These are phyloP conservation scores for Cudoniella acicularis DNA, from an alignment of 495 filamentous ascomycete species.

Conservation along the genomic window DNA sequence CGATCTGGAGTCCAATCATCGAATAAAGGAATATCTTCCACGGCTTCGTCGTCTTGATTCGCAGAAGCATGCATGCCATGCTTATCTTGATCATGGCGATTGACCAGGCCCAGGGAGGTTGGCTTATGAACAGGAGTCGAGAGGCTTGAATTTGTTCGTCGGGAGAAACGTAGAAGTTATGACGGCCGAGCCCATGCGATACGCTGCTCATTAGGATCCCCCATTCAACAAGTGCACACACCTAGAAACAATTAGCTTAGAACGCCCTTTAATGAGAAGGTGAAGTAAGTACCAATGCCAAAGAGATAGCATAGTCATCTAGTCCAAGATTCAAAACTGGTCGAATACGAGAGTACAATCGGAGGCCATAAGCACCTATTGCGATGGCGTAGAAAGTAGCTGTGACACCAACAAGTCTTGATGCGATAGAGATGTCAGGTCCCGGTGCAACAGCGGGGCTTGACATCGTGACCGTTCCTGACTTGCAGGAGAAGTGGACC, in stretches of 20 bases:
- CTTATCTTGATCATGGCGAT: constrained; percentile 31
- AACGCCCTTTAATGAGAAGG: not conserved
- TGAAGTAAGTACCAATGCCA: not conserved
- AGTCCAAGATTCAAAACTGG: not conserved
- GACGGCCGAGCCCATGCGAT: constrained; percentile 27
- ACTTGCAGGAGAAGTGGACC: not conserved
- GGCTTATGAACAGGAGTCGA: constrained; percentile 25
- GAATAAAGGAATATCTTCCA: constrained; percentile 26
- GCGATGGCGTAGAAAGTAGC: not conserved
- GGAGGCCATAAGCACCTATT: not conserved
- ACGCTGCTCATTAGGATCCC: constrained; percentile 12
- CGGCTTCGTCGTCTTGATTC: constrained; percentile 23
- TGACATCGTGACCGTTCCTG: not conserved
- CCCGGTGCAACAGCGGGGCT: not conserved
- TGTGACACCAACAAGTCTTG: not conserved
- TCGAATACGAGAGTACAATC: not conserved
- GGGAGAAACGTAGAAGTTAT: constrained; percentile 25
- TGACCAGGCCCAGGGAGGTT: constrained; percentile 23
- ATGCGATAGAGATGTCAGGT: not conserved
- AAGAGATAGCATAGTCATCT: not conserved
- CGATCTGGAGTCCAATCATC: constrained; percentile 25
- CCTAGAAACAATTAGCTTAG: not conserved
- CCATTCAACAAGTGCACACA: constrained; percentile 8
- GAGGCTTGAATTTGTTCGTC: constrained; percentile 15
- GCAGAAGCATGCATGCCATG: constrained; percentile 32